phyloP scores from a whole-genome alignment of 179 eudicot genomes.

The Beta corolliflora region DNA sequence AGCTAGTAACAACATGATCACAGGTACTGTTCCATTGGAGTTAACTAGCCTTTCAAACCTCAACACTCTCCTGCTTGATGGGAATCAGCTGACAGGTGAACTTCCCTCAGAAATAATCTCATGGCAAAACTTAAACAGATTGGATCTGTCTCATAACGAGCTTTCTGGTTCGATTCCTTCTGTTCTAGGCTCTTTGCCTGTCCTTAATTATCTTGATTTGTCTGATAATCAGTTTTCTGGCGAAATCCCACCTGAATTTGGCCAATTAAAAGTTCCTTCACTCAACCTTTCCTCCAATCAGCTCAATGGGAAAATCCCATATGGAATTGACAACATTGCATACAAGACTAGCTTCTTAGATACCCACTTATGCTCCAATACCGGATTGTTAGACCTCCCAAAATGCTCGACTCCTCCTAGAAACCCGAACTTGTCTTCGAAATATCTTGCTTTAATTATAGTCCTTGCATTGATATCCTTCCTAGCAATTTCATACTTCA shows the following conservation, averaged over 20 bases:
- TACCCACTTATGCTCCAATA: slow-evolving; percentile 56
- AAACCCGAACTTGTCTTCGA: slow-evolving; percentile 33
- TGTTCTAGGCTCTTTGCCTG: slow-evolving; percentile 51
- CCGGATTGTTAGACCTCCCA: slow-evolving; percentile 37
- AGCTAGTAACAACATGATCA: slow-evolving; percentile 65
- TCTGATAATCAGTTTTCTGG: slow-evolving; percentile 68
- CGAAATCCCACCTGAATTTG: slow-evolving; percentile 58
- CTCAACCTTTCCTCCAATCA: slow-evolving; percentile 70
- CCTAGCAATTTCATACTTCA: slow-evolving; percentile 33
- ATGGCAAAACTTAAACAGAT: slow-evolving; percentile 52
- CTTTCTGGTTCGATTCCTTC: slow-evolving; percentile 68
- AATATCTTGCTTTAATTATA: slow-evolving; percentile 49
- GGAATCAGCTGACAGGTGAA: slow-evolving; percentile 67
- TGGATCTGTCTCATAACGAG: slow-evolving; percentile 58
- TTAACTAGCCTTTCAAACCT: slow-evolving; percentile 54
- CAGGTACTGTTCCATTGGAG: slow-evolving; percentile 59
- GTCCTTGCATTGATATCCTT: slow-evolving; percentile 44
- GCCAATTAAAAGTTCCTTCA: slow-evolving; percentile 40
- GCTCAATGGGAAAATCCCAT: slow-evolving; percentile 67
- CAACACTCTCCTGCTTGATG: slow-evolving; percentile 46
- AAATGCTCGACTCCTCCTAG: slow-evolving; percentile 34
- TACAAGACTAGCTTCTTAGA: slow-evolving; percentile 58
- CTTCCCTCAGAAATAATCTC: slow-evolving; percentile 56
- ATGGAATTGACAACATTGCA: slow-evolving; percentile 54
- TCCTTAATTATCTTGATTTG: slow-evolving; percentile 56